Evolutionary conservation across 75 land plant species (phyloP).

Genomic region (Gnetum montanum): DNA sequence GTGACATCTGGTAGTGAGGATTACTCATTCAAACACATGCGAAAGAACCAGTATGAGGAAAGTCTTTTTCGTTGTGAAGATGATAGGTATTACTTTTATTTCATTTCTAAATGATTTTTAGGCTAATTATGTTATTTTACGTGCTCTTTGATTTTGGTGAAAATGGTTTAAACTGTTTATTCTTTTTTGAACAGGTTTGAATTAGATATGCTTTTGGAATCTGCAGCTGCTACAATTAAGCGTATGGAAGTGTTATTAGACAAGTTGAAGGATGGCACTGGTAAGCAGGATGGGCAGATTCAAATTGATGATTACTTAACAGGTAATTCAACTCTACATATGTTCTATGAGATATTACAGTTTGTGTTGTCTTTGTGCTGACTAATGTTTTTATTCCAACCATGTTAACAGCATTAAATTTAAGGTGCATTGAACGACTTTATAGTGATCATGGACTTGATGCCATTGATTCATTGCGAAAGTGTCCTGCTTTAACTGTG

Average conservation of each 20-base stretch:
- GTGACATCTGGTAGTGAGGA: constrained; percentile 84
- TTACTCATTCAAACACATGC: constrained; percentile 81
- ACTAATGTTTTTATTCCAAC: not conserved
- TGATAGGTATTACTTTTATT: constrained; percentile 40
- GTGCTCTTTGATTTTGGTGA: constrained; percentile 1
- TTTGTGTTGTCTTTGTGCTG: not conserved
- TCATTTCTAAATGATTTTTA: not conserved
- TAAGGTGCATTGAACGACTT: constrained; percentile 84
- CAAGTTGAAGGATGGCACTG: constrained; percentile 40
- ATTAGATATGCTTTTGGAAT: constrained; percentile 83
- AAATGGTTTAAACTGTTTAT: constrained; percentile 2
- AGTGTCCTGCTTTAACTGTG: constrained; percentile 57
- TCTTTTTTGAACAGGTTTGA: constrained; percentile 46
- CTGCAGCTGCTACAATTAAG: constrained; percentile 62
- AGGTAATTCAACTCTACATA: constrained; percentile 16
- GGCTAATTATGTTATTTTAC: not conserved
- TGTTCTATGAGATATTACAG: not conserved
- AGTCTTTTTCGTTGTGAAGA: constrained; percentile 77
- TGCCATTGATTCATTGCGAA: constrained; percentile 69
- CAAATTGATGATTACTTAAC: constrained; percentile 65
- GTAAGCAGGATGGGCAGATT: constrained; percentile 46
- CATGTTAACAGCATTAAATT: constrained; percentile 38
- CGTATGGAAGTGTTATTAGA: constrained; percentile 64
- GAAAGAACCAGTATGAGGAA: constrained; percentile 76
- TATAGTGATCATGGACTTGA: constrained; percentile 98